Evolutionary conservation across 2,329 filamentous ascomycete species (phyloP).

Genomic region (Sporothrix dimorphospora): DNA sequence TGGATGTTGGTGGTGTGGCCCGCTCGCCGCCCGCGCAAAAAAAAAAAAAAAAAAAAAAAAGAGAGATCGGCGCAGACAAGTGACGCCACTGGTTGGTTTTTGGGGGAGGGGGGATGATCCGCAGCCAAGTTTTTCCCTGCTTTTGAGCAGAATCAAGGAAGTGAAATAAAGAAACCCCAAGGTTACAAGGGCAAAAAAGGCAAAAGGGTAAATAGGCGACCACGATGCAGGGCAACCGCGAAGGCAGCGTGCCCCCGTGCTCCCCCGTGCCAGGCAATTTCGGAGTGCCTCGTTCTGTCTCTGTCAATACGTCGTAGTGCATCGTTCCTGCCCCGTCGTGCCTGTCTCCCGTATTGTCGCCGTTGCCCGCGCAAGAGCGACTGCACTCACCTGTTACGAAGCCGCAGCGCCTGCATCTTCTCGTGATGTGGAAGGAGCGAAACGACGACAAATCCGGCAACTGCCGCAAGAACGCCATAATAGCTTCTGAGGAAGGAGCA

Average conservation of each 20-base stretch:
- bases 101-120: neutral
- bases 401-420: neutral
- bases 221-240: conserved; percentile 4
- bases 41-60: neutral
- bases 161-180: neutral
- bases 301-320: neutral
- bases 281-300: neutral
- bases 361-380: neutral
- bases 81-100: conserved; percentile 18
- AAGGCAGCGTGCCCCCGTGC: neutral
- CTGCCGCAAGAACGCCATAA: neutral
- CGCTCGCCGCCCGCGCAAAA: conserved; percentile 14
- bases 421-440: conserved; percentile 1
- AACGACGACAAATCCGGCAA: conserved; percentile 6
- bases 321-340: neutral
- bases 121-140: conserved; percentile 22
- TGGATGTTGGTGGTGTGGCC: conserved; percentile 8
- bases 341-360: neutral
- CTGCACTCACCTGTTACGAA: neutral
- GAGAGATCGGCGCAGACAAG: conserved; percentile 10
- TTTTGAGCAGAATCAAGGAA: conserved; percentile 15
- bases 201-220: neutral
- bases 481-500: neutral
- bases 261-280: neutral
- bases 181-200: neutral